phyloP scores from a whole-genome alignment of 2,329 filamentous ascomycete genomes.

The Penicillium janthinellum region DNA sequence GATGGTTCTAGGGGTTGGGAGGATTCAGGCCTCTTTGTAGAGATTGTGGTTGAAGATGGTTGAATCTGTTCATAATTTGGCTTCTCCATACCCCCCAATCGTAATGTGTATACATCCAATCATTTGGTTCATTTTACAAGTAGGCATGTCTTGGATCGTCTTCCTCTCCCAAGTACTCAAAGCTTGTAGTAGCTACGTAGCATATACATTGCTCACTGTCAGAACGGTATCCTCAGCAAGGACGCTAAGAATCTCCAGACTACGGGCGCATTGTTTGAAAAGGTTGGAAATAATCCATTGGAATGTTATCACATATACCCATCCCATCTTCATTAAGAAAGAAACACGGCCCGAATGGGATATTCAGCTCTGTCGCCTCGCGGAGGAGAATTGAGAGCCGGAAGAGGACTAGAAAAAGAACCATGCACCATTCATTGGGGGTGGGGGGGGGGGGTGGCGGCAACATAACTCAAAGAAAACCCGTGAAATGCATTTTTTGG shows the following conservation, averaged over 20 bases:
- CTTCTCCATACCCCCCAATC: constrained; percentile 21
- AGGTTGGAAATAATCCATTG: constrained; percentile 31
- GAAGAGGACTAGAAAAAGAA: constrained; percentile 16
- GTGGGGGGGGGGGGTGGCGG: constrained; percentile 23
- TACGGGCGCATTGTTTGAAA: constrained; percentile 15
- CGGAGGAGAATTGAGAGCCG: constrained; percentile 16
- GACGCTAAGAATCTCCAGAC: not conserved
- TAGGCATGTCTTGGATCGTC: not conserved
- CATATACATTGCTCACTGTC: not conserved
- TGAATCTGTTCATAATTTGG: constrained; percentile 12
- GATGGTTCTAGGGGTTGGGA: constrained; percentile 87
- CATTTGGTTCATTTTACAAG: not conserved
- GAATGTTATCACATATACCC: constrained; percentile 31
- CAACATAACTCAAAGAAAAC: constrained; percentile 32
- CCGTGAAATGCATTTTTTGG: constrained; percentile 35
- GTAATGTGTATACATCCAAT: constrained; percentile 12
- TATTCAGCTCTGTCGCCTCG: constrained; percentile 24
- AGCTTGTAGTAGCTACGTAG: not conserved
- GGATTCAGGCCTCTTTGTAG: constrained; percentile 55
- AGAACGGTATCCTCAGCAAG: not conserved
- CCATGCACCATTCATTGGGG: constrained; percentile 25
- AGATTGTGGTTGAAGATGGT: constrained; percentile 9
- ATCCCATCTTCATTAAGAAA: constrained; percentile 31
- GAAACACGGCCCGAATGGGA: constrained; percentile 23
- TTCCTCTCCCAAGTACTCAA: not conserved